Conservation (phyloP, 2,329 filamentous ascomycete species). For the Pseudocercospora fuligena region DNA sequence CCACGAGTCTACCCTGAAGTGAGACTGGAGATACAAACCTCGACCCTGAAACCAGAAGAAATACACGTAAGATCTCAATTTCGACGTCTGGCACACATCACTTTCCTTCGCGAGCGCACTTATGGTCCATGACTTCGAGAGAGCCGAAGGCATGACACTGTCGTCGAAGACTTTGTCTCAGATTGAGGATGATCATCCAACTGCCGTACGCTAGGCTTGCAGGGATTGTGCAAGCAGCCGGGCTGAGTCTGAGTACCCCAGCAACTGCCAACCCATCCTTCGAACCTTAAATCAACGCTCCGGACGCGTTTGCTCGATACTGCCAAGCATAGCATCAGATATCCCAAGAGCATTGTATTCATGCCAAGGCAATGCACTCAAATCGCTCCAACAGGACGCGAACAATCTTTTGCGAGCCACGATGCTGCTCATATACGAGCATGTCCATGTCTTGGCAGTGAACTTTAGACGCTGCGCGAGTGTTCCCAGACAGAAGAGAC, state of each 20-base stretch:
- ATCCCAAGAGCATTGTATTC: neutral
- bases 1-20: neutral
- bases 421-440: neutral
- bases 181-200: neutral
- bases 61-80: neutral
- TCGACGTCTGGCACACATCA: neutral
- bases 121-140: neutral
- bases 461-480: neutral
- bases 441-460: neutral
- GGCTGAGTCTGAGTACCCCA: neutral
- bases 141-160: neutral
- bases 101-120: neutral
- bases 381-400: neutral
- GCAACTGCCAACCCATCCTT: neutral
- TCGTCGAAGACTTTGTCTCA: neutral
- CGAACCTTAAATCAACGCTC: neutral
- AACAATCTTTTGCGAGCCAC: neutral
- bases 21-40: neutral
- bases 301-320: neutral
- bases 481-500: neutral
- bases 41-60: neutral
- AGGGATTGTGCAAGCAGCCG: neutral
- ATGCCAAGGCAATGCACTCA: neutral
- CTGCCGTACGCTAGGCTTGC: neutral
- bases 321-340: neutral